Base-by-base conservation (phyloP, 768 basidiomycete genomes). In the Mycena venus region DNA sequence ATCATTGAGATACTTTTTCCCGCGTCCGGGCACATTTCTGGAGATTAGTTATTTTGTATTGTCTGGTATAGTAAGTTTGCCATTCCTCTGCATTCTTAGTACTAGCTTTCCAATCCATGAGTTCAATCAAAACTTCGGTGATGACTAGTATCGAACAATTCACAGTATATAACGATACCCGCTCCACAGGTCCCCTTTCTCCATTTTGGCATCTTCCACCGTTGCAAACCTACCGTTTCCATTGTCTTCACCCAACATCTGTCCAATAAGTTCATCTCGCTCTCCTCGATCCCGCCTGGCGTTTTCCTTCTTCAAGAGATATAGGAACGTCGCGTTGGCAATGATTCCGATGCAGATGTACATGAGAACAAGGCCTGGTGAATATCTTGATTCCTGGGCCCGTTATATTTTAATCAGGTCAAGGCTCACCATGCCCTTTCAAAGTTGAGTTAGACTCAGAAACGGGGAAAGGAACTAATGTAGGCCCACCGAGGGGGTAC, bases 161-260 rank as follows among this genome's bases (percentile, higher is more conserved):
- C 77, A 92, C 53, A 90, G 75, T 2, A 86, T 88, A 82, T 94
- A 94, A 70, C 90, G 86, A 81, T 93, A 94, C 21, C 93, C 92
- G 78, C 93, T 94, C 93, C 93, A 94, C 58, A 86, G 80, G 77
- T 94, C 94, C 5, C 93, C 93, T 77, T 92, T 94, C 51, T 88
- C 88, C 31, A 80, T 84, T 74, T 87, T 87, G 19, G 93, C 93
- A 21, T 88, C 90, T 61, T 90, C 86, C n/a, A 90, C 82, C 68
- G 83, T 90, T 61, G 83, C 81, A 73, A 86, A 92, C 32, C 75
- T 83, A 4, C 92, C 92, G 77, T 93, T 93, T 49, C 82, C 83
- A 62, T 86, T 86, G 66, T 88, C 76, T 3, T 36, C 88, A 85
- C 75, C 9, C 88, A 88, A 59, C 87, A 49, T 49, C 47, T 84